Base-by-base conservation (phyloP, 495 filamentous ascomycete species). In the Xylaria castorea region DNA sequence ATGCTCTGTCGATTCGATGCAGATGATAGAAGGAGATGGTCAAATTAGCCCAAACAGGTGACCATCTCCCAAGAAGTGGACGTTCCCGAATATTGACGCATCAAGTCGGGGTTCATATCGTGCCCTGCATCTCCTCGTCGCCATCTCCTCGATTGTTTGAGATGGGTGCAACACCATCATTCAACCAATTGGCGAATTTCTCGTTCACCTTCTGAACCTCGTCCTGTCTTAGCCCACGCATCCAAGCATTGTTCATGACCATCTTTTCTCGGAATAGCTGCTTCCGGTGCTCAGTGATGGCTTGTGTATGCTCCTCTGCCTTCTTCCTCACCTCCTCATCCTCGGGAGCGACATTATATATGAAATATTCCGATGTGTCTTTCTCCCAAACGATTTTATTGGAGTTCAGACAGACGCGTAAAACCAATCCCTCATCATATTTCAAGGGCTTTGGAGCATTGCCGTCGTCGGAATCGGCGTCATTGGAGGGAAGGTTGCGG, bases 381-480 rank as follows among this genome's bases (percentile, higher is more conserved):
- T 91, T 89, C 73, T 92, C 89, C 83, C 93, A 97, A 30, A 93
- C 85, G 73, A 95, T 90, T 74, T 92, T 91, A 79, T 93, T 96
- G 65, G 89, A 93, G 76, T 93, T 92, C 51, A 95, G 90, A 75
- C 90, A 93, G 78, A 97, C 93, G 27, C 92, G 87, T 50, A 97
- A 87, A 32, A 91, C 86, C 36, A 97, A 84, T n/a, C 91, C 89
- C 74, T 97, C 94, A 53, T 91, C 81, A 75, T 89, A 90, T 25
- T 86, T 85, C 18, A 92, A 82, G 9, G 89, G 89, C 76, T 88
- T 86, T 18, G 81, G 82, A 0, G 78, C 80, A n/a, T 81, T 79
- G 53, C 80, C 82, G 34, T 86, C 85, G 27, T 87, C 84, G 2
- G 81, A 77, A 30, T 85, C 80, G 25, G 74, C 66, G 44, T 82